Conservation (phyloP, 2,329 filamentous ascomycete genomes). For the Apiospora sp. region DNA sequence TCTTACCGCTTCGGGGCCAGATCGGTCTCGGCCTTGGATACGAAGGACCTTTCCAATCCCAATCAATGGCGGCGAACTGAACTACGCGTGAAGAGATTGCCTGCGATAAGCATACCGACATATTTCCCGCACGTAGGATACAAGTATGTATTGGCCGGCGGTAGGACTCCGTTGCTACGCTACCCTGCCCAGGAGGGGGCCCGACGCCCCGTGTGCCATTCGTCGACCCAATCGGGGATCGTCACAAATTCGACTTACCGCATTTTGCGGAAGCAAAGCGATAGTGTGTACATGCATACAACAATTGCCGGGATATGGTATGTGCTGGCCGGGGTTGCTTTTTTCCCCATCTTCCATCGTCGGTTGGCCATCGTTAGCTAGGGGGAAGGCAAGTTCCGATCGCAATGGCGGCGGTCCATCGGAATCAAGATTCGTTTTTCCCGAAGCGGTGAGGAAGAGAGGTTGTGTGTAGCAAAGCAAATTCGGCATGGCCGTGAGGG, state of each 20-base stretch:
- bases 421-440: background rate
- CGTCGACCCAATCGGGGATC: slow-evolving; percentile 16
- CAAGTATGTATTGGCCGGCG: background rate
- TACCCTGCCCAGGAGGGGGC: background rate
- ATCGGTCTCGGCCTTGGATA: background rate
- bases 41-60: background rate
- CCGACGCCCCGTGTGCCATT: background rate
- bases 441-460: slow-evolving; percentile 1
- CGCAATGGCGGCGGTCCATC: slow-evolving; percentile 1
- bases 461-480: background rate
- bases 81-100: background rate
- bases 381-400: slow-evolving; percentile 4
- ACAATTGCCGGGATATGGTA: background rate
- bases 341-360: background rate
- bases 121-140: background rate
- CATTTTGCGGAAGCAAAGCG: slow-evolving; percentile 11
- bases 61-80: background rate
- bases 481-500: background rate
- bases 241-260: slow-evolving; percentile 6
- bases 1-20: background rate
- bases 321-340: background rate
- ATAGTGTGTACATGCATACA: background rate
- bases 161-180: background rate
- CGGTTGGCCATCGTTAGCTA: background rate
- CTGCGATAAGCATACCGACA: background rate